Evolutionary conservation across 345 rosid species (phyloP), one percentile per base, ranked within the genome.

Genomic region (Passiflora organensis): DNA sequence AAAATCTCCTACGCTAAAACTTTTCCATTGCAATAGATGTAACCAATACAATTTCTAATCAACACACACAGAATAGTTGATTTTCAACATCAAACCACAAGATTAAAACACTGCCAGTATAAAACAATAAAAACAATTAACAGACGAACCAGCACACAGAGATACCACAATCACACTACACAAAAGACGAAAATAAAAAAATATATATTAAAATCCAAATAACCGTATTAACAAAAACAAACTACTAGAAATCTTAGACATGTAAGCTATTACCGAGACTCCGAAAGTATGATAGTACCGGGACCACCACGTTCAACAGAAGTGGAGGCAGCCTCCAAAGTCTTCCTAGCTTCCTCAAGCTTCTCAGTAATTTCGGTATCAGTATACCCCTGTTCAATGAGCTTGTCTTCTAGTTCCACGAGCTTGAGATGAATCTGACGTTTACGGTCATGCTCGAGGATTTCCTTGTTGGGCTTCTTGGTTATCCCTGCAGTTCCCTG

Each of bases 371-470:
- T 83, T 76, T 94, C 99, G 0, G 78, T 74, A 39, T 89, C 96
- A 6, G 93, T 78, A 58, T 70, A 94, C 4, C 97, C 96, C 63
- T 83, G 93, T 19, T 83, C 96, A 0, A 73, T 44, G 39, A 87
- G 87, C 76, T 87, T 81, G 56, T 87, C 95, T 65, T 87, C 93
- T 3, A 89, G 95, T 38, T 85, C 65, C 6, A 66, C 85, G 18
- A 94, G 89, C 81, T 77, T 87, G 60, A 94, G 90, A 59, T 86
- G 85, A n/a, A 87, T 80, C 80, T 87, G 97, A 25, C 97, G 89
- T 67, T 85, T 89, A 44, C 96, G 81, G 23, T 87, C 99, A 51
- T 89, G 97, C 74, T 94, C 95, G 1, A 89, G 87, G 45, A 94
- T 89, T 15, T 81, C 96, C 72, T 72, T 80, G 53, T 89, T 85